Conservation (phyloP, 2,329 filamentous ascomycete genomes). For the Sclerotinia sclerotiorum region DNA sequence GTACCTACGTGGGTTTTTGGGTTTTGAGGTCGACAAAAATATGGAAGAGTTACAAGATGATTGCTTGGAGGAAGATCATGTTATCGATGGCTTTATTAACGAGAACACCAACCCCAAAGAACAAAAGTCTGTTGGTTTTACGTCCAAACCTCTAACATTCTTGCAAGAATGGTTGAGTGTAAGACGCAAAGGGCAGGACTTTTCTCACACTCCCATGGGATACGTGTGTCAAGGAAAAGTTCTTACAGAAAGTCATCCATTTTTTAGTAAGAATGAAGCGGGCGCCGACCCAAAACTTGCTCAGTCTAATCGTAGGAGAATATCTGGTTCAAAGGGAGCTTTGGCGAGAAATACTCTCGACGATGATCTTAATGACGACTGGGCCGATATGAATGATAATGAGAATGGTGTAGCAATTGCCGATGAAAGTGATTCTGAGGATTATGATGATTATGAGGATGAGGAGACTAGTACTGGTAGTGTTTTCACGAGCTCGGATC, state of each 20-base stretch:
- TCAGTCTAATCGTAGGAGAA: not conserved
- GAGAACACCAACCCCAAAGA: not conserved
- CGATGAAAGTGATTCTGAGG: not conserved
- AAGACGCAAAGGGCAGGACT: conserved; percentile 55
- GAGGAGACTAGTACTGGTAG: conserved; percentile 1
- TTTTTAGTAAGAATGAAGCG: conserved; percentile 45
- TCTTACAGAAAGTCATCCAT: conserved; percentile 50
- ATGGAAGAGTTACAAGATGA: conserved; percentile 22
- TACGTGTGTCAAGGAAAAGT: conserved; percentile 42
- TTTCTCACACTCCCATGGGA: conserved; percentile 59
- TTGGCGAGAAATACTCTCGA: not conserved
- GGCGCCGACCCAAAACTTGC: not conserved
- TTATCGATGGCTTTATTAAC: not conserved
- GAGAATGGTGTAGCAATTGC: not conserved
- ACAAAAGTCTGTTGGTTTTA: conserved; percentile 30
- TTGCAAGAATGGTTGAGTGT: conserved; percentile 58
- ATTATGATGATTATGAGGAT: not conserved
- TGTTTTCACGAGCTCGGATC: not conserved
- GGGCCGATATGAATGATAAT: not conserved
- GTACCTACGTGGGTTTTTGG: conserved; percentile 38
- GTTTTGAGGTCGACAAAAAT: conserved; percentile 15
- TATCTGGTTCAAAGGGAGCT: not conserved
- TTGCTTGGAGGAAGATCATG: not conserved
- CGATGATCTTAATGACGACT: conserved; percentile 5
- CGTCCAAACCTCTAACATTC: conserved; percentile 47